phyloP scores from a whole-genome alignment of 768 basidiomycete species.

The Hericium coralloides region DNA sequence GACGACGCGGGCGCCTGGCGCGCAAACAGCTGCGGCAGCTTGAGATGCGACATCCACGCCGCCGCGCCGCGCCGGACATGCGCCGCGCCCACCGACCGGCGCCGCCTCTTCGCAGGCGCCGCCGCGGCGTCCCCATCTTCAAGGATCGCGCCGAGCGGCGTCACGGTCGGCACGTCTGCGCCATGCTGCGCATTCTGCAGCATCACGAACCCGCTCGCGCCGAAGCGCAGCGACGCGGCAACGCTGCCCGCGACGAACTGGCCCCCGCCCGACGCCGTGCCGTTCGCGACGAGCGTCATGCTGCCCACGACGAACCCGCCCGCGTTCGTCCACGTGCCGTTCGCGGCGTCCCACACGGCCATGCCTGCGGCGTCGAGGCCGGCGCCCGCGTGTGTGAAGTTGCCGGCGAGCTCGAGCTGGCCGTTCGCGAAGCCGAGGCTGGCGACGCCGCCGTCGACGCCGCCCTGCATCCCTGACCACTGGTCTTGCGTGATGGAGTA shows the following conservation, averaged over 20 bases:
- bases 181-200: slow-evolving; percentile 54
- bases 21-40: slow-evolving; percentile 34
- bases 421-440: slow-evolving; percentile 42
- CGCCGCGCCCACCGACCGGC: slow-evolving; percentile 9
- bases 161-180: slow-evolving; percentile 37
- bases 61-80: slow-evolving; percentile 27
- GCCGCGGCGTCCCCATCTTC: slow-evolving; percentile 27
- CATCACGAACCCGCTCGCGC: slow-evolving; percentile 74
- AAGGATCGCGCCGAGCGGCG: slow-evolving; percentile 53
- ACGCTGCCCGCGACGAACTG: slow-evolving; percentile 64
- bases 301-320: slow-evolving; percentile 68
- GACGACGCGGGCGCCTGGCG: slow-evolving; percentile 39
- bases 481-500: slow-evolving; percentile 58
- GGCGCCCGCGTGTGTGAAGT: slow-evolving; percentile 47
- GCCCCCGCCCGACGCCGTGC: slow-evolving; percentile 37
- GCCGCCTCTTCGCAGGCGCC: slow-evolving; percentile 28
- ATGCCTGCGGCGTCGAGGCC: slow-evolving; percentile 48
- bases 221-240: slow-evolving; percentile 45
- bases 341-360: slow-evolving; percentile 62
- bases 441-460: slow-evolving; percentile 70
- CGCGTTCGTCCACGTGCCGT: slow-evolving; percentile 58
- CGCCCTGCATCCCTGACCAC: slow-evolving; percentile 66
- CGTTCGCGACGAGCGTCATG: slow-evolving; percentile 62
- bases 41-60: slow-evolving; percentile 41
- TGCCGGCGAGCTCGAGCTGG: slow-evolving; percentile 62